A percentile compares a stretch with the other conserved stretches of the same genome.
These are phyloP conservation scores for Saturnispora hagleri DNA, from an alignment of 805 yeast species.

Conservation along the genomic window DNA sequence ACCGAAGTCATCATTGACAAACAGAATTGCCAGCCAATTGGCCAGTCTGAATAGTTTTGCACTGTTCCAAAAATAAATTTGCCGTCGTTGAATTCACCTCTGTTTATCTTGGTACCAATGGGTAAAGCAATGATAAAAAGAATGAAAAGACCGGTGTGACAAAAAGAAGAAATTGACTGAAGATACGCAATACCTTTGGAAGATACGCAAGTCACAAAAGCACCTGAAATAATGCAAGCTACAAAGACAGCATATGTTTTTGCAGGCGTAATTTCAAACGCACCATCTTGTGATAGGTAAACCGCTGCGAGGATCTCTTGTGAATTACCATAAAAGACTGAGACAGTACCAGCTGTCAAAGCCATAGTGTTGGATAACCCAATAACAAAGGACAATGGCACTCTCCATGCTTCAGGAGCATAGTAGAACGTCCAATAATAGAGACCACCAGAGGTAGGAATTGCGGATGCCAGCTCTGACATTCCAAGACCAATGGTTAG, in stretches of 20 bases:
- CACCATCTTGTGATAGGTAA: slow-evolving; percentile 38
- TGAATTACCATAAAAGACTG: slow-evolving; percentile 59
- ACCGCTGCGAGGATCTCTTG: slow-evolving; percentile 50
- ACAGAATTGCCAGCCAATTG: slow-evolving; percentile 46
- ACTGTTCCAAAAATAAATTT: slow-evolving; percentile 44
- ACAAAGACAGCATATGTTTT: slow-evolving; percentile 54
- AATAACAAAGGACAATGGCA: slow-evolving; percentile 47
- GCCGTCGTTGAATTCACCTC: slow-evolving; percentile 34
- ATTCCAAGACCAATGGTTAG: slow-evolving; percentile 47
- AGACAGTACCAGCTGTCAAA: slow-evolving; percentile 51
- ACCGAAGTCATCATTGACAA: slow-evolving; percentile 45
- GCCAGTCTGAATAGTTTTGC: slow-evolving; percentile 44
- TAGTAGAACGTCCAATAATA: slow-evolving; percentile 60
- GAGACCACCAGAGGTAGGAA: slow-evolving; percentile 68
- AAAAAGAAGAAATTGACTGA: slow-evolving; percentile 48
- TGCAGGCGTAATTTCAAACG: slow-evolving; percentile 42
- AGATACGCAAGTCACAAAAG: slow-evolving; percentile 42
- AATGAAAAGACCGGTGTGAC: slow-evolving; percentile 41
- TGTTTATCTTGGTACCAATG: slow-evolving; percentile 38
- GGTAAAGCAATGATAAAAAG: slow-evolving; percentile 55
- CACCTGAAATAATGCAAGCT: slow-evolving; percentile 45
- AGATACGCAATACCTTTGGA: slow-evolving; percentile 45
- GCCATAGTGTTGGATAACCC: slow-evolving; percentile 62
- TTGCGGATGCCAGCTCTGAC: slow-evolving; percentile 56
- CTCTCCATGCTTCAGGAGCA: slow-evolving; percentile 43